phyloP scores from a whole-genome alignment of 257 asterid species.

The Przewalskia tangutica region DNA sequence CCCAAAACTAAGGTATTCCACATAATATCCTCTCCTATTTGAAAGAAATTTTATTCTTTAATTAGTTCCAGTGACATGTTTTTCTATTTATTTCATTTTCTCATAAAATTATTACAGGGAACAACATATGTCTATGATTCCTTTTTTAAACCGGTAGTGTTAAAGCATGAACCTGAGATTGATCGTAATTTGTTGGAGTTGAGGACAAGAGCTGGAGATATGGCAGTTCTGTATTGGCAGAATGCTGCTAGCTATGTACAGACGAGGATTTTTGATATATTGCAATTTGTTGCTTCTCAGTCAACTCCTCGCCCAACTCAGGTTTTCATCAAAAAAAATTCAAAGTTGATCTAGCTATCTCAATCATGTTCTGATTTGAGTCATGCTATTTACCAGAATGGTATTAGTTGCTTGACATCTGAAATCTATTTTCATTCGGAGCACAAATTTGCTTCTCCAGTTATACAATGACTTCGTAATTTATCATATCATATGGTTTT shows the following conservation, averaged over 20 bases:
- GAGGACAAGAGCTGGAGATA: slow-evolving; percentile 14
- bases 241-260: slow-evolving; percentile 26
- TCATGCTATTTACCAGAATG: not conserved
- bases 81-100: not conserved
- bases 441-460: not conserved
- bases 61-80: not conserved
- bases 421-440: not conserved
- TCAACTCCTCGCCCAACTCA: slow-evolving; percentile 11
- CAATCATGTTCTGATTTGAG: not conserved
- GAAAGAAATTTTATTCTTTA: not conserved
- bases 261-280: slow-evolving; percentile 19
- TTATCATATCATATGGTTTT: not conserved
- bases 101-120: slow-evolving; percentile 24
- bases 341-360: not conserved
- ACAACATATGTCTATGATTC: slow-evolving; percentile 26
- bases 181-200: slow-evolving; percentile 29
- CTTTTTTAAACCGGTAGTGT: slow-evolving; percentile 24
- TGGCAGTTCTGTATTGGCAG: slow-evolving; percentile 20
- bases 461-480: not conserved
- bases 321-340: not conserved
- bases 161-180: slow-evolving; percentile 35
- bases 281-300: slow-evolving; percentile 33
- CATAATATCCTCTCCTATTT: not conserved
- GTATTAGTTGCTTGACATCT: not conserved
- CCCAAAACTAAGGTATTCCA: slow-evolving; percentile 39